Conservation (phyloP, 805 yeast genomes). For the Metschnikowia koreensis region DNA sequence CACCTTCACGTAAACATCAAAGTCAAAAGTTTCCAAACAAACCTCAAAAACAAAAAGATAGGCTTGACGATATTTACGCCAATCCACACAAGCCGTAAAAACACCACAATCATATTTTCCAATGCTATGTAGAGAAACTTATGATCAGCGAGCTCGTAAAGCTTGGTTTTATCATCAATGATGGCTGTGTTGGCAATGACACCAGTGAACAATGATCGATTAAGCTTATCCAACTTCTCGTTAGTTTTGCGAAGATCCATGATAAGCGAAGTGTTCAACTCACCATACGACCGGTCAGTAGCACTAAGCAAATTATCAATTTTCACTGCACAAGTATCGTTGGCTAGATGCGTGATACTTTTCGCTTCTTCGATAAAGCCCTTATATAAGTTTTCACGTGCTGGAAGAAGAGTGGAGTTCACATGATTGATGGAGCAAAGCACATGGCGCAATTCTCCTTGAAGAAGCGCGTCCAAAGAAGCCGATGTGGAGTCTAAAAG, state of each 20-base stretch:
- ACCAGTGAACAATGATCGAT: slow-evolving; percentile 32
- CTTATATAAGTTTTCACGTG: slow-evolving; percentile 31
- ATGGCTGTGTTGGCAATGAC: slow-evolving; percentile 13
- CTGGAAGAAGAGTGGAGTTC: slow-evolving; percentile 34
- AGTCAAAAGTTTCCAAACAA: slow-evolving; percentile 13
- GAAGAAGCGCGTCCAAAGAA: slow-evolving; percentile 5
- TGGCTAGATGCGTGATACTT: slow-evolving; percentile 34
- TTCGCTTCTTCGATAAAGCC: slow-evolving; percentile 36
- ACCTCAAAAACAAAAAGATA: slow-evolving; percentile 21
- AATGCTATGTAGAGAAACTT: slow-evolving; percentile 42
- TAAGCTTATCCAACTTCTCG: slow-evolving; percentile 47
- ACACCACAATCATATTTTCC: slow-evolving; percentile 52
- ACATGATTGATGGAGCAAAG: slow-evolving; percentile 21
- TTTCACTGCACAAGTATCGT: slow-evolving; percentile 48
- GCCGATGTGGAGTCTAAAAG: slow-evolving; percentile 4
- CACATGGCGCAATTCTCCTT: slow-evolving; percentile 6
- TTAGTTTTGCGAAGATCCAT: slow-evolving; percentile 55
- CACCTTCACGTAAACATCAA: neutral
- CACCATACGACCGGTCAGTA: slow-evolving; percentile 70
- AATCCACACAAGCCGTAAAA: slow-evolving; percentile 57
- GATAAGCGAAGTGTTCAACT: slow-evolving; percentile 68
- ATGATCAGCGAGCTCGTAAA: slow-evolving; percentile 32
- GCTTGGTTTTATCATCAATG: slow-evolving; percentile 21
- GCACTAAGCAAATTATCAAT: slow-evolving; percentile 60
- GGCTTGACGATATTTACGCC: slow-evolving; percentile 48